Evolutionary conservation across 2,329 filamentous ascomycete genomes (phyloP), one percentile per base, ranked within the genome.

Genomic region (Spiromastix sp.): DNA sequence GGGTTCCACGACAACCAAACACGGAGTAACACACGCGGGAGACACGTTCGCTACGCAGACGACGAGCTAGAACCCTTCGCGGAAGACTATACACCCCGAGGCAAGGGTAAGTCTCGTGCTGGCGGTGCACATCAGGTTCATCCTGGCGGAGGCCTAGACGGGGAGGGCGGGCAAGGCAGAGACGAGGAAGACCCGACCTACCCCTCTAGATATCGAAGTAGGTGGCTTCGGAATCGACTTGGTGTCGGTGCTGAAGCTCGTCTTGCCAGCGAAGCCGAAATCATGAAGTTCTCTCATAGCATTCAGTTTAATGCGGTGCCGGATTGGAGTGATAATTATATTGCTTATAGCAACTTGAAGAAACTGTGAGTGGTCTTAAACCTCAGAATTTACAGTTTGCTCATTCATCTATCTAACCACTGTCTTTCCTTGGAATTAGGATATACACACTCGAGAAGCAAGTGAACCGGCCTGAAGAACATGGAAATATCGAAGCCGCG

Each of bases 241-340:
- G 28, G 32, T 15, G 5, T 39, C 15, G 17, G 37, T 16, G 18
- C 22, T 12, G n/a, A 13, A 25, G 26, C 67, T 68, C 54, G 74
- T 74, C 70, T 77, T 87, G 51, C 74, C 20, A 44, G 83, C 49
- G 69, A 79, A 49, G 74, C 70, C 47, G 79, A 82, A 77, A 84
- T 85, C 56, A 98, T 98, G 91, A 96, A 96, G 79, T 98, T 98
- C 71, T 96, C 89, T 12, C 91, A 98, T 61, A 96, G 89, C 64
- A 81, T 98, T 50, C 91, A 98, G 70, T 98, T 98, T 67, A 98
- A 98, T 68, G 87, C 91, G 44, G 91, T 98, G 50, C 91, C 91
- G n/a, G 91, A 98, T 64, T 98, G 91, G 91, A 95, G 85, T 68
- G 87, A 80, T 52, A 79, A 96, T 62, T 98, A 98, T 63, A 93